These are phyloP conservation scores for Diatrype stigma DNA, from an alignment of 2,329 filamentous ascomycete species.

Conservation along the genomic window DNA sequence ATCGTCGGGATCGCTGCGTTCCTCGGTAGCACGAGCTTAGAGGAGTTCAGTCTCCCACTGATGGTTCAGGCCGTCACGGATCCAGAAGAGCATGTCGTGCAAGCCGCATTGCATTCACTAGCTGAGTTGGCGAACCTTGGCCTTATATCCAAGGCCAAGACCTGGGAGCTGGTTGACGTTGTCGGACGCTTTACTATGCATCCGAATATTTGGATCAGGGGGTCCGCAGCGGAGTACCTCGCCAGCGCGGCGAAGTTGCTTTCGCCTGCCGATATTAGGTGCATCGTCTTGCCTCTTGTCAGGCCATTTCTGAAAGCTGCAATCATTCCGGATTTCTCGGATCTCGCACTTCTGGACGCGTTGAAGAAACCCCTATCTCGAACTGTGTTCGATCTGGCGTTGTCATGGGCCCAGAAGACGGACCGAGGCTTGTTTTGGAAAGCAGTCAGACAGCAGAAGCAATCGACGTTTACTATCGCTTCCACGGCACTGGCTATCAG, in stretches of 20 bases:
- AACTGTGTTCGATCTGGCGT: constrained; percentile 76
- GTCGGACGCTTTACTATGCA: constrained; percentile 85
- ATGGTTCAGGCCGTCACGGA: constrained; percentile 96
- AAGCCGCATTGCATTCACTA: constrained; percentile 82
- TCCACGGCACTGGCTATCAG: constrained; percentile 51
- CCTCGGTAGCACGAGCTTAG: constrained; percentile 80
- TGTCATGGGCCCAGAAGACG: constrained; percentile 78
- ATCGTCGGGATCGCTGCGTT: constrained; percentile 91
- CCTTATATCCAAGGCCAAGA: constrained; percentile 76
- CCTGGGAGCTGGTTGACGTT: constrained; percentile 83
- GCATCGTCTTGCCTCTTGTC: constrained; percentile 76
- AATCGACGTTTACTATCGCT: constrained; percentile 60
- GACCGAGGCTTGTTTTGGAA: constrained; percentile 89
- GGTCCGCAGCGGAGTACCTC: constrained; percentile 81
- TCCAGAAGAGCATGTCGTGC: constrained; percentile 88
- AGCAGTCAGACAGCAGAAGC: constrained; percentile 62
- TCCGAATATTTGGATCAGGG: constrained; percentile 91
- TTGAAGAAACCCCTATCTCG: constrained; percentile 79
- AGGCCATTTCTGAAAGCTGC: constrained; percentile 76
- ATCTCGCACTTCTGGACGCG: constrained; percentile 72
- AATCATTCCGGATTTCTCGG: constrained; percentile 62
- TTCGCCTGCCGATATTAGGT: constrained; percentile 75
- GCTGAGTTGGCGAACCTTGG: constrained; percentile 86
- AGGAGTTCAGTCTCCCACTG: constrained; percentile 91
- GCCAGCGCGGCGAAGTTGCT: constrained; percentile 72